Base-by-base conservation (phyloP, 2,329 filamentous ascomycete genomes). In the Xylariaceae sp. region DNA sequence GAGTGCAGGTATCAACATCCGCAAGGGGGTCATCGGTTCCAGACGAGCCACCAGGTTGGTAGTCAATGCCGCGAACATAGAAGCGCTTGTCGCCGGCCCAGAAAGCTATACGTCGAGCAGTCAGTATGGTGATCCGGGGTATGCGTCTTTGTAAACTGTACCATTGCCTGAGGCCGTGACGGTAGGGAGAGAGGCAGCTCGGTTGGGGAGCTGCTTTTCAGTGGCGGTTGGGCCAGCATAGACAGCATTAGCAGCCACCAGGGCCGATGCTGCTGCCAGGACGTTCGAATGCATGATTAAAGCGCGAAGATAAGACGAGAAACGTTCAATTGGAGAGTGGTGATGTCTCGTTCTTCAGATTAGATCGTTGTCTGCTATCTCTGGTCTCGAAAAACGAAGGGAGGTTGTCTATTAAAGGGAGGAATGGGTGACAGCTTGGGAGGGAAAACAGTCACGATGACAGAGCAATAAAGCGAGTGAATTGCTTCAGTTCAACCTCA, bases 21-120 rank as follows among this genome's bases (percentile, higher is more conserved):
- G 89, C 86, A 56, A 96, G 87, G 61, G 92, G 91, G 72, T 96
- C 92, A n/a, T 67, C 55, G 66, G 78, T 77, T 61, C 73, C 74
- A 2, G 82, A 79, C 34, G 82, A 80, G 64, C 82, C 83, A 62
- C 82, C 83, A n/a, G 83, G 83, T 72, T 85, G 82, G 73, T 85
- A 86, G 74, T 84, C 83, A 52, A 85, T 79, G 63, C 83, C 83
- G 34, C 82, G 81, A 60, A 86, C 68, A 66, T 83, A 85, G 76
- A 85, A 86, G 61, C 83, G 80, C 6, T 76, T 71, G 58, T 75
- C 74, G 63, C 76, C 80, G 48, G 77, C 66, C 75, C 77, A 85
- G 77, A 85, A 85, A 55, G 83, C 82, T 84, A 58, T 11, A n/a
- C 11, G 30, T 15, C 30, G 44, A 10, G 53, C 50, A 37, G 59